Conservation (phyloP, 73 alveolate species). For the Paramecium caudatum region DNA sequence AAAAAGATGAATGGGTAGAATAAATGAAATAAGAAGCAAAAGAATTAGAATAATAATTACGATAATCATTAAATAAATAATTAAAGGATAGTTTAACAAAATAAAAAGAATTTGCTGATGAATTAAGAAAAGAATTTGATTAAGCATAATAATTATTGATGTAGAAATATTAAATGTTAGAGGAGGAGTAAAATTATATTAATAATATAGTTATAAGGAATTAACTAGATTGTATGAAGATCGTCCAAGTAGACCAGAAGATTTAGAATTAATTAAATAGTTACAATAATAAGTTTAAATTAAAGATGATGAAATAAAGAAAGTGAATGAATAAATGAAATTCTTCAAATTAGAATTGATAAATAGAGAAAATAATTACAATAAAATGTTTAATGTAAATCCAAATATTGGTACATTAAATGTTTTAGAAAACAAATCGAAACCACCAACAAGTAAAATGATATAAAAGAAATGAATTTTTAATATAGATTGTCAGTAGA, state of each 20-base stretch:
- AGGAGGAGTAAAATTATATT: constrained; percentile 64
- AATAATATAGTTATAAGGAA: constrained; percentile 59
- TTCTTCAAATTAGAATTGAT: constrained; percentile 96
- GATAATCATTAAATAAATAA: neutral
- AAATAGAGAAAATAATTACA: constrained; percentile 95
- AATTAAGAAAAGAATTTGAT: constrained; percentile 66
- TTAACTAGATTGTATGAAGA: constrained; percentile 67
- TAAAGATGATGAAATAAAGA: constrained; percentile 85
- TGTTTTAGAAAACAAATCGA: constrained; percentile 64
- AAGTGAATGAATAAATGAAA: constrained; percentile 95
- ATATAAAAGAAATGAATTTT: constrained; percentile 30
- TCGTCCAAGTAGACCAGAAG: constrained; percentile 75
- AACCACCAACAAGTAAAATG: constrained; percentile 44
- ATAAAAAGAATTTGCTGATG: constrained; percentile 68
- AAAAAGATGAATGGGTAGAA: constrained; percentile 64
- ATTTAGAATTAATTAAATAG: constrained; percentile 77
- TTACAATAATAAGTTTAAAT: constrained; percentile 78
- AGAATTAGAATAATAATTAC: constrained; percentile 47
- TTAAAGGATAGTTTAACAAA: constrained; percentile 39
- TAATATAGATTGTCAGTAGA: constrained; percentile 35
- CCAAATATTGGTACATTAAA: constrained; percentile 75
- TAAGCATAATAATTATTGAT: constrained; percentile 35
- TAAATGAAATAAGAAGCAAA: constrained; percentile 64
- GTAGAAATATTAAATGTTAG: constrained; percentile 60
- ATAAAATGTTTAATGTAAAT: constrained; percentile 84